A percentile compares a stretch with the other conserved stretches of the same genome.
phyloP scores from a whole-genome alignment of 176 grass and related monocot species.

The Bolboschoenus planiculmis region DNA sequence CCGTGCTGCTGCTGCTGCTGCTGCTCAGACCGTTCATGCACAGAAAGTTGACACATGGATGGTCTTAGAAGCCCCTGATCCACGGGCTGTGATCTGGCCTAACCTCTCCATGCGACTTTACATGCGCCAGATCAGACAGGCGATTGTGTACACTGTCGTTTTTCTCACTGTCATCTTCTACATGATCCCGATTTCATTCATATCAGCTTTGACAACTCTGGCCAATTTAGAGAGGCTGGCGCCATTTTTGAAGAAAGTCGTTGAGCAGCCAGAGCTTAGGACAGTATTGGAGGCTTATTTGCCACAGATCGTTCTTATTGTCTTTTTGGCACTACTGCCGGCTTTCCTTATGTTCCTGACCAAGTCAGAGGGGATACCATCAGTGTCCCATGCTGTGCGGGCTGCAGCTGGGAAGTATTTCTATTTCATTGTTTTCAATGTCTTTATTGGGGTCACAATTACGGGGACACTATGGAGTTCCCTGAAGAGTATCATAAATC shows the following conservation, averaged over 20 bases:
- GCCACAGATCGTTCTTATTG: constrained; percentile 69
- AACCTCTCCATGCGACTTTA: constrained; percentile 58
- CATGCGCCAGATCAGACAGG: constrained; percentile 52
- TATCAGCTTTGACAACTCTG: constrained; percentile 81
- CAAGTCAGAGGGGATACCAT: constrained; percentile 71
- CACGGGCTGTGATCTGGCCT: constrained; percentile 58
- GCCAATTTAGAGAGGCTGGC: constrained; percentile 45
- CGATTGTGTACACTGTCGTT: constrained; percentile 49
- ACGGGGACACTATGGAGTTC: constrained; percentile 28
- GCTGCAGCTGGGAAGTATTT: constrained; percentile 87
- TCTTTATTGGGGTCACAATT: constrained; percentile 64
- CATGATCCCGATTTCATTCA: constrained; percentile 50
- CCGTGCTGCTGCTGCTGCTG: constrained; percentile 59
- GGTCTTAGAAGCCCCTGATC: constrained; percentile 77
- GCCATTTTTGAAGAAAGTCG: constrained; percentile 75
- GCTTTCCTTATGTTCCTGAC: constrained; percentile 67
- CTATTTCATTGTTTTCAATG: constrained; percentile 88
- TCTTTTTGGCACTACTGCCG: constrained; percentile 84
- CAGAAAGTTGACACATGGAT: constrained; percentile 73
- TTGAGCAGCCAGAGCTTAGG: constrained; percentile 33
- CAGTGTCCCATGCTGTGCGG: constrained; percentile 44
- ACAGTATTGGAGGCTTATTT: constrained; percentile 81
- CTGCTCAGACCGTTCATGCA: constrained; percentile 81
- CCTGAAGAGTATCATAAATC: constrained; percentile 31
- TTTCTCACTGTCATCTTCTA: constrained; percentile 76